Conservation (phyloP, 176 grass and related monocot genomes). For the Dactylis glomerata region DNA sequence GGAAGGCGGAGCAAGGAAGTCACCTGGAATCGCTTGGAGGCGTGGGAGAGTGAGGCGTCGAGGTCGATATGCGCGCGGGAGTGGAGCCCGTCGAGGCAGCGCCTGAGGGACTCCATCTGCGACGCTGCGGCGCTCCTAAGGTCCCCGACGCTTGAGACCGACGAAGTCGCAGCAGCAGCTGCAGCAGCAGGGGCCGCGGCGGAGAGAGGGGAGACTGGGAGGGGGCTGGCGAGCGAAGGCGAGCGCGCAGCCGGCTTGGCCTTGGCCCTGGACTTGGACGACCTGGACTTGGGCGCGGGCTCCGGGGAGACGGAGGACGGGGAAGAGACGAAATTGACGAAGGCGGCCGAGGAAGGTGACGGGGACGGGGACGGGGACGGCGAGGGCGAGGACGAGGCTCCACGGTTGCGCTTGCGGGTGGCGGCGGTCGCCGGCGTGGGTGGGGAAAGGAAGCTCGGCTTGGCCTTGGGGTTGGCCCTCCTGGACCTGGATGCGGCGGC, state of each 20-base stretch:
- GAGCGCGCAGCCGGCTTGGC: slow-evolving; percentile 18
- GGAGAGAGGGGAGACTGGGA: background rate
- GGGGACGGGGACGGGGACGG: background rate
- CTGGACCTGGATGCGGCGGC: background rate
- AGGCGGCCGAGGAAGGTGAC: background rate
- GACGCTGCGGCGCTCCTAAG: slow-evolving; percentile 33
- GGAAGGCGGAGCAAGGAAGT: background rate
- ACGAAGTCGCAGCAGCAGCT: background rate
- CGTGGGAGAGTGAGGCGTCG: slow-evolving; percentile 35
- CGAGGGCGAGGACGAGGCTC: background rate
- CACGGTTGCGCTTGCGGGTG: background rate
- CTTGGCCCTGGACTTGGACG: background rate
- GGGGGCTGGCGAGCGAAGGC: slow-evolving; percentile 10
- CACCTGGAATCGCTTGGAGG: slow-evolving; percentile 47
- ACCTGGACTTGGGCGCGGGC: background rate
- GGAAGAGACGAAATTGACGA: slow-evolving; percentile 20
- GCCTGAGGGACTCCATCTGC: slow-evolving; percentile 32
- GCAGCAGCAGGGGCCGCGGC: slow-evolving; percentile 1
- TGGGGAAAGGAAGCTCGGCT: slow-evolving; percentile 28
- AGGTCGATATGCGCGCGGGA: slow-evolving; percentile 29
- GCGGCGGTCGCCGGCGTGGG: slow-evolving; percentile 9
- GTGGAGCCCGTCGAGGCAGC: slow-evolving; percentile 30
- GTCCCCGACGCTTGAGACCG: slow-evolving; percentile 19
- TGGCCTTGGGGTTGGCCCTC: slow-evolving; percentile 22
- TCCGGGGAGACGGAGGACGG: slow-evolving; percentile 27